A percentile compares a stretch with the other conserved stretches of the same genome.
Evolutionary conservation across 1,284 basidiomycete genomes (phyloP).

Genomic region (Sporisorium scitamineum): DNA sequence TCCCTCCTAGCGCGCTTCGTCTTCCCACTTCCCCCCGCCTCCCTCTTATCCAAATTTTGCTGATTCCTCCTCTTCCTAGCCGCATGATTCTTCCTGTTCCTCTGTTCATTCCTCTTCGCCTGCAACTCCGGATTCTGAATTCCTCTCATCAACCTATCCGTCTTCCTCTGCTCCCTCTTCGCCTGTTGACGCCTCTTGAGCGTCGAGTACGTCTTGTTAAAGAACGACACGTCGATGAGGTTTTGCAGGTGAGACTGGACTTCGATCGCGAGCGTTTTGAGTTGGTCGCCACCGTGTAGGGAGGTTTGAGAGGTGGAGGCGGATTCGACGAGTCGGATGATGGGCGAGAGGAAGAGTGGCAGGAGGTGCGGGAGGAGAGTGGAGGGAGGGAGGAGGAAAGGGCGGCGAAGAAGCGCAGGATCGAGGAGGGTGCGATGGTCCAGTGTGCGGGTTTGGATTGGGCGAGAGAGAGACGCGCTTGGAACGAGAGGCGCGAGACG

Average conservation of each 20-base stretch:
- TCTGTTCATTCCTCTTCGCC: slow-evolving; percentile 30
- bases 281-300: slow-evolving; percentile 74
- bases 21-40: slow-evolving; percentile 41
- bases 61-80: slow-evolving; percentile 42
- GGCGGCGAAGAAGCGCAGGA: slow-evolving; percentile 74
- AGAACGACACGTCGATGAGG: slow-evolving; percentile 85
- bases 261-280: slow-evolving; percentile 85
- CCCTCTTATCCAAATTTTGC: slow-evolving; percentile 30
- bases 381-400: slow-evolving; percentile 33
- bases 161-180: slow-evolving; percentile 80
- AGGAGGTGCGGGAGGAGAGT: slow-evolving; percentile 76
- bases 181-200: slow-evolving; percentile 80
- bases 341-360: slow-evolving; percentile 84
- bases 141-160: slow-evolving; percentile 73
- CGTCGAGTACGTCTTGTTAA: slow-evolving; percentile 81
- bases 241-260: slow-evolving; percentile 86
- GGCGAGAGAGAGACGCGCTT: slow-evolving; percentile 73
- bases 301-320: slow-evolving; percentile 77
- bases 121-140: slow-evolving; percentile 60
- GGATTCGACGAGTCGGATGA: slow-evolving; percentile 83
- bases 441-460: slow-evolving; percentile 72
- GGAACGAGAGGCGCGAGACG: slow-evolving; percentile 92
- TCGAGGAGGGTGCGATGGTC: slow-evolving; percentile 82
- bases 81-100: slow-evolving; percentile 33
- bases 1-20: slow-evolving; percentile 31